Conservation (phyloP, 2,329 filamentous ascomycete genomes). For the Aspergillus caelatus region DNA sequence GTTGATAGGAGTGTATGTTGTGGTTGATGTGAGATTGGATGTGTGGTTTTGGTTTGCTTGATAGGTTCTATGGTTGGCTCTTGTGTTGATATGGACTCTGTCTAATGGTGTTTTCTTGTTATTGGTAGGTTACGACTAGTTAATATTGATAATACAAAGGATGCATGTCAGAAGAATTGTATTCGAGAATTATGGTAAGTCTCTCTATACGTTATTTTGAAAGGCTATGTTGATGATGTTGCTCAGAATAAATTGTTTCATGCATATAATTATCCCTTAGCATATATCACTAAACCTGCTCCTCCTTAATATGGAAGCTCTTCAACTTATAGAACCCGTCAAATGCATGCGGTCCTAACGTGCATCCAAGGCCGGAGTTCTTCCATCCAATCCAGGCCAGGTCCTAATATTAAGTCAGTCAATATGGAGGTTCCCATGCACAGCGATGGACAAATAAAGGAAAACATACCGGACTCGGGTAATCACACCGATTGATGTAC, state of each 20-base stretch:
- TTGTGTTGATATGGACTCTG: too few species aligned
- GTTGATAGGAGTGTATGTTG: too few species aligned
- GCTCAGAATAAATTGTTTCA: not conserved
- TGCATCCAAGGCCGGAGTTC: conserved; percentile 86
- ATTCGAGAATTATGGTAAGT: too few species aligned
- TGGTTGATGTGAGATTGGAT: not conserved
- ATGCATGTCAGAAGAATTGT: too few species aligned
- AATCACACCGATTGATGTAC: conserved; percentile 91
- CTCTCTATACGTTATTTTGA: too few species aligned
- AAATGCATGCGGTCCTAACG: conserved; percentile 81
- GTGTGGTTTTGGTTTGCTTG: not conserved
- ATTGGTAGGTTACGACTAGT: too few species aligned
- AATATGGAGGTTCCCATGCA: conserved; percentile 1
- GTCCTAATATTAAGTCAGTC: conserved; percentile 57
- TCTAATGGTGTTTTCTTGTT: too few species aligned
- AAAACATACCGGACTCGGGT: conserved; percentile 75
- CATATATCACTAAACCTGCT: conserved; percentile 9
- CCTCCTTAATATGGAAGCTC: conserved; percentile 76
- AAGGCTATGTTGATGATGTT: not conserved
- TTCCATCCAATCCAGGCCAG: conserved; percentile 94
- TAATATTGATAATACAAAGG: too few species aligned
- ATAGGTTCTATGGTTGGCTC: not conserved
- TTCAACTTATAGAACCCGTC: conserved; percentile 93
- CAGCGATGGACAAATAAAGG: not conserved
- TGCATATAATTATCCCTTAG: not conserved